phyloP scores from a whole-genome alignment of 805 yeast genomes.

The Candida maesae region DNA sequence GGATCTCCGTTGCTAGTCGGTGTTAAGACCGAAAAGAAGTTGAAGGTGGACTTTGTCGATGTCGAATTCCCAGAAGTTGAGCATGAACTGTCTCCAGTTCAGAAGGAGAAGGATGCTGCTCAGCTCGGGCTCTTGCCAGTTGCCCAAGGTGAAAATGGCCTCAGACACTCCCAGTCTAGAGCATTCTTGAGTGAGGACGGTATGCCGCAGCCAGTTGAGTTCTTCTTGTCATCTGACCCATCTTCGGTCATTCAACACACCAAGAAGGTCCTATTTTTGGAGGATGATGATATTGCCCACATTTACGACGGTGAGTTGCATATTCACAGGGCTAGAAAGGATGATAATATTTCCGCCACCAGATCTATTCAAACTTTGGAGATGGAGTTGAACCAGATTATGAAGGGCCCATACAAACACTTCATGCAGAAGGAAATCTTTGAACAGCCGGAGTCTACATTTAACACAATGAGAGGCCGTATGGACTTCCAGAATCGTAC shows the following conservation, averaged over 20 bases:
- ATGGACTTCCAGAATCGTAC: constrained; percentile 78
- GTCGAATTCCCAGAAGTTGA: constrained; percentile 78
- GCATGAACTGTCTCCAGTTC: constrained; percentile 23
- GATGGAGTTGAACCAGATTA: constrained; percentile 94
- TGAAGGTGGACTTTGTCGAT: constrained; percentile 97
- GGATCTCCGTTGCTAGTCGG: constrained; percentile 98
- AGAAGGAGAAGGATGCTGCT: constrained; percentile 21
- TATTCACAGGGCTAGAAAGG: constrained; percentile 91
- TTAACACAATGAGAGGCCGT: constrained; percentile 99
- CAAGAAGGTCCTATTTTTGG: constrained; percentile 91
- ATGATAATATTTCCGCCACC: constrained; percentile 84
- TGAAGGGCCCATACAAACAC: constrained; percentile 95
- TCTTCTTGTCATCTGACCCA: constrained; percentile 94
- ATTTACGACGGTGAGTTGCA: constrained; percentile 97
- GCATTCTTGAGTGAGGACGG: constrained; percentile 96
- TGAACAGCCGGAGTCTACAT: constrained; percentile 97
- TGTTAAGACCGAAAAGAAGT: constrained; percentile 91
- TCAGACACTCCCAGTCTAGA: constrained; percentile 91
- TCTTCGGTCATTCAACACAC: constrained; percentile 96
- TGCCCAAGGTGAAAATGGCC: constrained; percentile 49
- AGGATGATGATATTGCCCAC: constrained; percentile 98
- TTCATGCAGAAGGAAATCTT: constrained; percentile 98
- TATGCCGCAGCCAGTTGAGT: constrained; percentile 89
- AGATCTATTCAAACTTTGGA: constrained; percentile 96
- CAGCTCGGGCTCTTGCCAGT: constrained; percentile 45